Conservation (phyloP, 306 rosid species). For the Spatholobus suberectus region DNA sequence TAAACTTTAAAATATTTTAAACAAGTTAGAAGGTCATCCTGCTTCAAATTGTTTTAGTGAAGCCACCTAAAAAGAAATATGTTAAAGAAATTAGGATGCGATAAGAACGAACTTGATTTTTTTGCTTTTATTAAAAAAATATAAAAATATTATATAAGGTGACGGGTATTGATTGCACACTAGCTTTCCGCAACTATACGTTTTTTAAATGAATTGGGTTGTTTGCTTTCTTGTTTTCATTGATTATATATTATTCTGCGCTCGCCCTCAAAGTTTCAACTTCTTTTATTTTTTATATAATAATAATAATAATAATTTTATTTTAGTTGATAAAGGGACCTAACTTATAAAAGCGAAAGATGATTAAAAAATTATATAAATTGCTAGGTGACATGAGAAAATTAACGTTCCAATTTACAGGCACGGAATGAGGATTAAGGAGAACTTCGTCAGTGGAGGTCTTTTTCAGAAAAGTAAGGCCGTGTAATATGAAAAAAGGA, state of each 20-base stretch:
- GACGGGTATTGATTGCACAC: constrained; percentile 57
- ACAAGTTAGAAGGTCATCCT: neutral
- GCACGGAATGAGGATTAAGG: constrained; percentile 1
- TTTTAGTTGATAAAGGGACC: constrained; percentile 29
- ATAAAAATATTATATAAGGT: constrained; percentile 43
- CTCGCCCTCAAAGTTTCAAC: constrained; percentile 38
- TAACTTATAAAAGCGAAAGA: constrained; percentile 45
- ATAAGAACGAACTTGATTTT: constrained; percentile 55
- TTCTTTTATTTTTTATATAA: constrained; percentile 18
- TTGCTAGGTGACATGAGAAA: neutral
- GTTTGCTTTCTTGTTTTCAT: constrained; percentile 32
- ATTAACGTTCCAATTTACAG: constrained; percentile 36
- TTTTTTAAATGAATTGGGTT: constrained; percentile 34
- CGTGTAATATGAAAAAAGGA: neutral
- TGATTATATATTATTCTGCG: constrained; percentile 44
- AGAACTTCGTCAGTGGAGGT: constrained; percentile 32
- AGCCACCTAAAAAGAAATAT: constrained; percentile 4
- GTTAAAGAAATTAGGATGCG: constrained; percentile 38
- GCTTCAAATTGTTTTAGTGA: neutral
- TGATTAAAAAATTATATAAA: constrained; percentile 15
- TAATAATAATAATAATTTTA: neutral
- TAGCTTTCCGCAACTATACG: constrained; percentile 50
- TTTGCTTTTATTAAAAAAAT: constrained; percentile 30
- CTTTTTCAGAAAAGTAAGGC: neutral
- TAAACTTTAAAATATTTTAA: neutral